Conservation (phyloP, 768 basidiomycete genomes). For the Trametes meyenii region DNA sequence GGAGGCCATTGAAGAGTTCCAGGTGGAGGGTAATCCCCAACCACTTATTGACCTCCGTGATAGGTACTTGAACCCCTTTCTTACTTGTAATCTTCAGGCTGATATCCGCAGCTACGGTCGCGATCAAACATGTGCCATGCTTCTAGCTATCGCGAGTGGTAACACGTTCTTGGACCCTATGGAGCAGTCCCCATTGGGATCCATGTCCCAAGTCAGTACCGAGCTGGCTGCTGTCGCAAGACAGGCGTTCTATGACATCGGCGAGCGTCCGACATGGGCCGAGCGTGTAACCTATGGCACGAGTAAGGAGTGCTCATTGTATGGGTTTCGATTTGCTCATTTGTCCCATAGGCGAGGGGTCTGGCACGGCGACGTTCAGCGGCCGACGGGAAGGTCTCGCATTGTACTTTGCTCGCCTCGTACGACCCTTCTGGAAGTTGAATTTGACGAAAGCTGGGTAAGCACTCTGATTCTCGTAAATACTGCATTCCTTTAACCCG, state of each 20-base stretch:
- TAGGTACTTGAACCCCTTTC: constrained; percentile 50
- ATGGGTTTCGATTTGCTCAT: not conserved
- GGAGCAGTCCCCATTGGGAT: constrained; percentile 49
- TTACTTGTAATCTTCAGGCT: not conserved
- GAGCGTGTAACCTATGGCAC: constrained; percentile 79
- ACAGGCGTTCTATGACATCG: constrained; percentile 85
- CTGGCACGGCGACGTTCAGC: constrained; percentile 79
- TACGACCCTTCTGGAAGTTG: constrained; percentile 86
- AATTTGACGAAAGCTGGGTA: constrained; percentile 72
- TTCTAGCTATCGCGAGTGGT: constrained; percentile 81
- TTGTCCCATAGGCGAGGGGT: constrained; percentile 53
- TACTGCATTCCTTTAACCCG: not conserved
- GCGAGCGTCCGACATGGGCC: constrained; percentile 81
- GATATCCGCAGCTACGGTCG: constrained; percentile 71
- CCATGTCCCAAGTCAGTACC: constrained; percentile 53
- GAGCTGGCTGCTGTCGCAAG: constrained; percentile 76
- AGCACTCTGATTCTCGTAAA: constrained; percentile 25
- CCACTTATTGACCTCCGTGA: constrained; percentile 84
- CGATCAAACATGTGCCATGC: constrained; percentile 91
- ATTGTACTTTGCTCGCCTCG: constrained; percentile 81
- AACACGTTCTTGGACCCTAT: constrained; percentile 74
- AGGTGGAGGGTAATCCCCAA: constrained; percentile 73
- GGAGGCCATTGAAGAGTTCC: constrained; percentile 80
- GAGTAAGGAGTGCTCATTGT: constrained; percentile 42
- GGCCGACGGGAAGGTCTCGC: constrained; percentile 89